Conservation (phyloP, 139 green algal genomes). For the Eudorina sp. region DNA sequence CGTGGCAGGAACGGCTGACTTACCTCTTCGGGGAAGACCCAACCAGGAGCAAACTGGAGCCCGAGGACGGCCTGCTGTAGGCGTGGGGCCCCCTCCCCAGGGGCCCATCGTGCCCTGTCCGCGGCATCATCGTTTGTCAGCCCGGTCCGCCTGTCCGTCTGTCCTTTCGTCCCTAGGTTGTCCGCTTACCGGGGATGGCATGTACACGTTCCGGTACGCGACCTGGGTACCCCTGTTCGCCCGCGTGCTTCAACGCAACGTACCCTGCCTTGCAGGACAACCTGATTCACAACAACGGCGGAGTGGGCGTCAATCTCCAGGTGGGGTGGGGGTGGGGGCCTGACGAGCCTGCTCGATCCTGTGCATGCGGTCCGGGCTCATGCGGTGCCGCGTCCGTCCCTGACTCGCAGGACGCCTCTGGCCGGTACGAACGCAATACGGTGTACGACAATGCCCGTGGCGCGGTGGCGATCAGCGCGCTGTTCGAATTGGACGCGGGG, state of each 20-base stretch:
- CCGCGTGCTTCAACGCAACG: neutral
- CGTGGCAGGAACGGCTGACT: too few relatives aligned
- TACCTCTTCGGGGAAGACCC: too few relatives aligned
- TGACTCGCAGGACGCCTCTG: slow-evolving; percentile 16
- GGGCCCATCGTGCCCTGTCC: too few relatives aligned
- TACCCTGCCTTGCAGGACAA: slow-evolving; percentile 1
- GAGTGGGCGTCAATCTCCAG: slow-evolving; percentile 29
- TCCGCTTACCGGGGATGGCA: neutral
- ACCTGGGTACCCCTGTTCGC: neutral
- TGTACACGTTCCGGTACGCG: too few relatives aligned
- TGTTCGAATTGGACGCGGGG: slow-evolving; percentile 24
- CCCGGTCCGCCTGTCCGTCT: too few relatives aligned
- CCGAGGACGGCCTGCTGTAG: too few relatives aligned
- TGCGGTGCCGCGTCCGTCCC: neutral
- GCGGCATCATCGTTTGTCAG: too few relatives aligned
- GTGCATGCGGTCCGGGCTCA: too few relatives aligned
- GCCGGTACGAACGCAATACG: slow-evolving; percentile 20
- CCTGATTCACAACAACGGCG: slow-evolving; percentile 30
- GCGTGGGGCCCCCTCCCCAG: too few relatives aligned
- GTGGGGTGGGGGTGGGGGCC: neutral
- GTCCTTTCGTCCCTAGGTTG: neutral
- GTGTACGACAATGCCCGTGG: slow-evolving; percentile 37
- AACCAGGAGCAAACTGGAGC: too few relatives aligned
- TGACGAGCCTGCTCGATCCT: too few relatives aligned
- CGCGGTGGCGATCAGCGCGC: neutral